Conservation (phyloP, 2,329 filamentous ascomycete species). For the Verticillium longisporum region DNA sequence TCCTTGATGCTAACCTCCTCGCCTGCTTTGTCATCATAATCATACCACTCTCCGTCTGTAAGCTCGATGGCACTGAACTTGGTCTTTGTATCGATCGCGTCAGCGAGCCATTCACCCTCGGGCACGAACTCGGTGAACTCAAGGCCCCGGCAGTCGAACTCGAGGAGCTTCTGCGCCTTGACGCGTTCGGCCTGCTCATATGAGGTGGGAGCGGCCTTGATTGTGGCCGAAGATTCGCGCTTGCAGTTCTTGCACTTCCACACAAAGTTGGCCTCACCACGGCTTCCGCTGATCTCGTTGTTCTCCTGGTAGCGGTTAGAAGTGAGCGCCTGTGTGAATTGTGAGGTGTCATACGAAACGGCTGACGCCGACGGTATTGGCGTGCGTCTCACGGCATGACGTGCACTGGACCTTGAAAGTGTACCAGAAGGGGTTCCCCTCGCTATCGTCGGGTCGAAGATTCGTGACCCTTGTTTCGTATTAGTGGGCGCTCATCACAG, state of each 20-base stretch:
- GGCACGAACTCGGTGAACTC: constrained; percentile 89
- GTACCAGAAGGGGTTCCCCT: constrained; percentile 85
- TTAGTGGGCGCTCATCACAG: background rate
- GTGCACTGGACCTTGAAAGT: constrained; percentile 98
- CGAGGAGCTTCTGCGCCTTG: constrained; percentile 72
- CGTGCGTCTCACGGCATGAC: constrained; percentile 87
- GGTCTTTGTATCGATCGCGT: constrained; percentile 71
- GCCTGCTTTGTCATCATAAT: constrained; percentile 90
- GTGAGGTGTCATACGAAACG: constrained; percentile 63
- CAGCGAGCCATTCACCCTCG: constrained; percentile 90
- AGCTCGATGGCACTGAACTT: constrained; percentile 81
- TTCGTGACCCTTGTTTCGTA: constrained; percentile 67
- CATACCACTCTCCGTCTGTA: constrained; percentile 90
- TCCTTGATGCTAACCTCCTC: constrained; percentile 93
- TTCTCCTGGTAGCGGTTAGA: constrained; percentile 52
- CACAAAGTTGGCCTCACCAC: constrained; percentile 98
- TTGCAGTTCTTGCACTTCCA: constrained; percentile 99
- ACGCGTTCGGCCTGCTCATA: constrained; percentile 69
- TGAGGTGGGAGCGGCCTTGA: constrained; percentile 64
- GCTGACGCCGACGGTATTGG: constrained; percentile 79
- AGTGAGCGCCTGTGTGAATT: no score
- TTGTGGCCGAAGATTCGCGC: constrained; percentile 80
- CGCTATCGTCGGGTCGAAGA: constrained; percentile 75
- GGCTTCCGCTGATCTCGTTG: constrained; percentile 86
- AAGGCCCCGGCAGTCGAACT: constrained; percentile 88